Conservation (phyloP, 495 filamentous ascomycete species). For the Mycothermus thermophilus region DNA sequence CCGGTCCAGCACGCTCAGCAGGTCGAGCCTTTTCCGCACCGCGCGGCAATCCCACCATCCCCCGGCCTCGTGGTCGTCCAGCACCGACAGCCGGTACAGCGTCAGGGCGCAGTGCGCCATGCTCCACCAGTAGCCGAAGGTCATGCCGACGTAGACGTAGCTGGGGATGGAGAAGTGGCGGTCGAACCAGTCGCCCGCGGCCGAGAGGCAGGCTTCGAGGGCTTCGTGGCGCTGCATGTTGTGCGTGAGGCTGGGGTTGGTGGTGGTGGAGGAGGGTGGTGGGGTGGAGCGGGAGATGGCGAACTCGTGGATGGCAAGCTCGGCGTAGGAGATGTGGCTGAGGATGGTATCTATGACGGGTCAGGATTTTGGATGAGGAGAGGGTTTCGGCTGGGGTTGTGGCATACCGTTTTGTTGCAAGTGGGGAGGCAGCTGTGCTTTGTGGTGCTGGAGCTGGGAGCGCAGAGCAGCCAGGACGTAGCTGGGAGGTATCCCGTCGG, state of each 20-base stretch:
- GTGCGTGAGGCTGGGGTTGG: too few species aligned
- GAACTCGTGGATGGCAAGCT: slow-evolving; percentile 33
- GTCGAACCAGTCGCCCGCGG: slow-evolving; percentile 15
- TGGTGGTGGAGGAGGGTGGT: too few species aligned
- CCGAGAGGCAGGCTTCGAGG: slow-evolving; percentile 15
- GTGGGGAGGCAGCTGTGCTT: slow-evolving; percentile 20
- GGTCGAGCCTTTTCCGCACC: slow-evolving; percentile 17
- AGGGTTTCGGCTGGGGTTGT: neutral
- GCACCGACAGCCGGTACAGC: slow-evolving; percentile 16
- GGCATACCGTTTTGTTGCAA: slow-evolving; percentile 30
- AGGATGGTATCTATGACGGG: slow-evolving; percentile 29
- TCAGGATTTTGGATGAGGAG: slow-evolving; percentile 9
- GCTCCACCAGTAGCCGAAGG: slow-evolving; percentile 18
- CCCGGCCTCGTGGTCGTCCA: slow-evolving; percentile 24
- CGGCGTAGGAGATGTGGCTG: slow-evolving; percentile 25
- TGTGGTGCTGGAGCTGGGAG: slow-evolving; percentile 28
- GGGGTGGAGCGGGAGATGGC: too few species aligned
- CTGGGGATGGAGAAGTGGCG: slow-evolving; percentile 17
- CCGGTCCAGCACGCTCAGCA: slow-evolving; percentile 18
- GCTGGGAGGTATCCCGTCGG: slow-evolving; percentile 20
- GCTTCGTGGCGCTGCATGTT: slow-evolving; percentile 17
- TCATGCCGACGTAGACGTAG: slow-evolving; percentile 15
- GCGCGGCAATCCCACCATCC: slow-evolving; percentile 23
- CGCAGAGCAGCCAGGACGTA: slow-evolving; percentile 34
- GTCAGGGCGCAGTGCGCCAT: slow-evolving; percentile 17